Conservation (phyloP, 129 eudicot genomes). For the Artemisia annua region DNA sequence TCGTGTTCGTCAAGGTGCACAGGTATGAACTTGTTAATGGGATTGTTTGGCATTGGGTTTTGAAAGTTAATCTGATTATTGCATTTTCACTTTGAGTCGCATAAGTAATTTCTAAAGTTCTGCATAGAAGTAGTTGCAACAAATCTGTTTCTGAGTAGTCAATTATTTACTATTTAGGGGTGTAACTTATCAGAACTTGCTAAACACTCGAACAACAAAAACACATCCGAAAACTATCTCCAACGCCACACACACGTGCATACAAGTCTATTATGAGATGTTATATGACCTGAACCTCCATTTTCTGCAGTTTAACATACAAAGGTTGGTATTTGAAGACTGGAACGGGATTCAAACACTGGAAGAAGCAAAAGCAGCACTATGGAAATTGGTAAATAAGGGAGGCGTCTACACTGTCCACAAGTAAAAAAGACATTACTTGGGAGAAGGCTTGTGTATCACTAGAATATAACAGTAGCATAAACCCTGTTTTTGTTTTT, state of each 20-base stretch:
- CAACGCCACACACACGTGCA: neutral
- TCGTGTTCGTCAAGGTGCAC: too few relatives aligned
- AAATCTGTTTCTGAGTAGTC: neutral
- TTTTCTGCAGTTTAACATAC: slow-evolving; percentile 79
- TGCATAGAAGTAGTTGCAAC: too few relatives aligned
- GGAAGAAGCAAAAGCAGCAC: slow-evolving; percentile 88
- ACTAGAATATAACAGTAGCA: slow-evolving; percentile 6
- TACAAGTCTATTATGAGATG: neutral
- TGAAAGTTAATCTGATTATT: too few relatives aligned
- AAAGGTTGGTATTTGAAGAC: slow-evolving; percentile 89
- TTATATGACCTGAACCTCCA: neutral
- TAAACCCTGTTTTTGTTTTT: slow-evolving; percentile 11
- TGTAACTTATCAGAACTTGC: neutral
- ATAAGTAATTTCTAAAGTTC: too few relatives aligned
- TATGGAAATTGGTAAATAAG: slow-evolving; percentile 58
- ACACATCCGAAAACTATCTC: neutral
- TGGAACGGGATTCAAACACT: slow-evolving; percentile 77
- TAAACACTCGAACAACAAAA: neutral
- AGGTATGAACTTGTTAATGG: too few relatives aligned
- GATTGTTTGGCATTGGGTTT: too few relatives aligned
- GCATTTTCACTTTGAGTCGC: too few relatives aligned
- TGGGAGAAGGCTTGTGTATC: slow-evolving; percentile 2
- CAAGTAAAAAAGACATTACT: slow-evolving; percentile 29
- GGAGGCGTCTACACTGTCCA: slow-evolving; percentile 57
- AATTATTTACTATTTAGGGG: neutral